These are phyloP conservation scores for Castanospermum australe DNA, from an alignment of 306 rosid species.

Conservation along the genomic window DNA sequence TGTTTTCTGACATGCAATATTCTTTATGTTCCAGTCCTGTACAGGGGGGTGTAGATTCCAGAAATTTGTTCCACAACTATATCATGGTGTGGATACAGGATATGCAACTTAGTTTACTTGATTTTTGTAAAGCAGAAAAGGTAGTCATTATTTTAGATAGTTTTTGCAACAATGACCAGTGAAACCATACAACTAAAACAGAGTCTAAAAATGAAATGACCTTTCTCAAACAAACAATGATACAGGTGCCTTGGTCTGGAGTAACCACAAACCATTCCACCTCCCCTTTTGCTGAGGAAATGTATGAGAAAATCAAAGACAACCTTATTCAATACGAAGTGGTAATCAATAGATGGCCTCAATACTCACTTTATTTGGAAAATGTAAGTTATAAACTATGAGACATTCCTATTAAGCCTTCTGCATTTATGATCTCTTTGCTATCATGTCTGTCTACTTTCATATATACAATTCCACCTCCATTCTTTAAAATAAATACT, in stretches of 20 bases:
- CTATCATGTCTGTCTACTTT: not conserved
- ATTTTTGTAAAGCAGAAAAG: constrained; percentile 93
- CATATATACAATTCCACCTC: not conserved
- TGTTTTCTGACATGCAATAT: constrained; percentile 34
- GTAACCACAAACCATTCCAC: constrained; percentile 85
- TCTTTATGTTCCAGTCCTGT: constrained; percentile 52
- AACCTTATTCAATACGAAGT: constrained; percentile 73
- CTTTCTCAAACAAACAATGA: constrained; percentile 27
- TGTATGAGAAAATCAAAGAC: constrained; percentile 87
- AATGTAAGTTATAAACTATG: constrained; percentile 53
- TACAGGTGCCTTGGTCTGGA: constrained; percentile 97
- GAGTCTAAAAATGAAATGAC: not conserved
- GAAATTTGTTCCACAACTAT: constrained; percentile 80
- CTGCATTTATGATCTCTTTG: constrained; percentile 1
- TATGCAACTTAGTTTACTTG: constrained; percentile 83
- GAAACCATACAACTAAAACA: not conserved
- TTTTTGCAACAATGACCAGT: not conserved
- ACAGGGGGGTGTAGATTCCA: constrained; percentile 84
- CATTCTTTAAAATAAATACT: not conserved
- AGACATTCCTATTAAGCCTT: not conserved
- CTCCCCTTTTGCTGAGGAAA: constrained; percentile 90
- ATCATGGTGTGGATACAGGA: constrained; percentile 95
- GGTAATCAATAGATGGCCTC: constrained; percentile 95
- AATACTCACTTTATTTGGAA: constrained; percentile 84
- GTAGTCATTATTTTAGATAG: constrained; percentile 36